phyloP scores from a whole-genome alignment of 2,329 filamentous ascomycete species.

The Macrophomina pseudophaseolina region DNA sequence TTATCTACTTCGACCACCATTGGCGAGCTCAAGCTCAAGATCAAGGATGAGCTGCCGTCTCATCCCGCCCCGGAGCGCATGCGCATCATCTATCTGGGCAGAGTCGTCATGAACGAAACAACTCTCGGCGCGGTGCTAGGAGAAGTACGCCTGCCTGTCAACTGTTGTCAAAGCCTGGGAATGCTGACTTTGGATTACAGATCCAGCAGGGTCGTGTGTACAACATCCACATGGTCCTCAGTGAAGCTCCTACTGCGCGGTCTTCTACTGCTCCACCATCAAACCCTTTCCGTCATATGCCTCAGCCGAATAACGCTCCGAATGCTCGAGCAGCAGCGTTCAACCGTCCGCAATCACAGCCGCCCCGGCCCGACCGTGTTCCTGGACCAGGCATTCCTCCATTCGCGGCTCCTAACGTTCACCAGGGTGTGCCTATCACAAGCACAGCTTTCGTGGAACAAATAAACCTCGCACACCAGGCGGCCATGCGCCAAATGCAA shows the following conservation, averaged over 20 bases:
- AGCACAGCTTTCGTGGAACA: constrained; percentile 11
- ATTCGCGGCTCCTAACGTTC: constrained; percentile 5
- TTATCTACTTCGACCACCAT: constrained; percentile 51
- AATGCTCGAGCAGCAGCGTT: constrained; percentile 28
- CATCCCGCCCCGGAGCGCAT: constrained; percentile 50
- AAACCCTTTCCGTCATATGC: constrained; percentile 38
- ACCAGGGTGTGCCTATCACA: background rate
- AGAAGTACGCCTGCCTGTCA: constrained; percentile 30
- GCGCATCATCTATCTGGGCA: constrained; percentile 64
- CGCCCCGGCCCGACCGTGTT: constrained; percentile 11
- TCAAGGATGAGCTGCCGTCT: constrained; percentile 55
- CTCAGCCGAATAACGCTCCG: constrained; percentile 39
- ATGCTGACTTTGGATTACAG: constrained; percentile 30
- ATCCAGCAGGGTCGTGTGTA: constrained; percentile 34
- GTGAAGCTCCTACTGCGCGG: constrained; percentile 32
- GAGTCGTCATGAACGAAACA: constrained; percentile 55
- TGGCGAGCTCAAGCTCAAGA: constrained; percentile 57
- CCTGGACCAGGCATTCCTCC: background rate
- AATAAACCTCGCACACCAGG: constrained; percentile 13
- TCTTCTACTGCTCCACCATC: constrained; percentile 45
- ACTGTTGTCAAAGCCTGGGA: no score
- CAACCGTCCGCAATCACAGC: constrained; percentile 23
- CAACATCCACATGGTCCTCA: constrained; percentile 28
- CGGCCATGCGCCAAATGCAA: constrained; percentile 14
- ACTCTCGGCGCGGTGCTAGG: constrained; percentile 58